A percentile compares a stretch with the other conserved stretches of the same genome.
Evolutionary conservation across 2,329 filamentous ascomycete species (phyloP).

Genomic region (Colletotrichum sp.): DNA sequence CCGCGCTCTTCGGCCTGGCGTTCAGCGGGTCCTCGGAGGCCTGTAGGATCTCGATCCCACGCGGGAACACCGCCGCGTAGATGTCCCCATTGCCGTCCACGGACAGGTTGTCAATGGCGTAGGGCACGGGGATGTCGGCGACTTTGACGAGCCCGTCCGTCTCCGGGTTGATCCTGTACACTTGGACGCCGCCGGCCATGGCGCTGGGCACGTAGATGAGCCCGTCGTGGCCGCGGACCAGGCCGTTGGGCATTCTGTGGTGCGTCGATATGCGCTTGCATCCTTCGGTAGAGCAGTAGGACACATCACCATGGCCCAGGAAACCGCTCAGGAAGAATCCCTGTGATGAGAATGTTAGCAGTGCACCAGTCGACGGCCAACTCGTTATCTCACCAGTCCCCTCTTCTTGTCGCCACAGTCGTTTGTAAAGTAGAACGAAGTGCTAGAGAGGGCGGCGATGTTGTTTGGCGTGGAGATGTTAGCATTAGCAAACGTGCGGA

Average conservation of each 20-base stretch:
- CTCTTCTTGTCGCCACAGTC: slow-evolving; percentile 25
- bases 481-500: slow-evolving; percentile 25
- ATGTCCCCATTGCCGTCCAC: slow-evolving; percentile 29
- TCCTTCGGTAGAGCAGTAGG: slow-evolving; percentile 28
- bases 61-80: slow-evolving; percentile 28
- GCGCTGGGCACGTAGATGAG: slow-evolving; percentile 36
- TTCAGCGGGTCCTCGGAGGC: slow-evolving; percentile 24
- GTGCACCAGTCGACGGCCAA: too few relatives aligned
- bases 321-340: slow-evolving; percentile 24
- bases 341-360: neutral
- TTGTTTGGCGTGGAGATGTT: slow-evolving; percentile 30
- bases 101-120: slow-evolving; percentile 30
- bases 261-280: slow-evolving; percentile 26
- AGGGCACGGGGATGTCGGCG: slow-evolving; percentile 23
- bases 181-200: slow-evolving; percentile 24
- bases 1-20: slow-evolving; percentile 16
- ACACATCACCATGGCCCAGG: slow-evolving; percentile 30
- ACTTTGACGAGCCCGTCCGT: slow-evolving; percentile 22
- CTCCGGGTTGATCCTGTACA: slow-evolving; percentile 5
- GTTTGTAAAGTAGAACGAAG: slow-evolving; percentile 29
- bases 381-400: slow-evolving; percentile 19
- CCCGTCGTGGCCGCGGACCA: slow-evolving; percentile 27
- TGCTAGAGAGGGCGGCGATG: slow-evolving; percentile 22
- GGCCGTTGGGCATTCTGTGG: slow-evolving; percentile 35
- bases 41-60: slow-evolving; percentile 13